phyloP scores from a whole-genome alignment of 345 rosid species.

The Moricandia moricandioides region DNA sequence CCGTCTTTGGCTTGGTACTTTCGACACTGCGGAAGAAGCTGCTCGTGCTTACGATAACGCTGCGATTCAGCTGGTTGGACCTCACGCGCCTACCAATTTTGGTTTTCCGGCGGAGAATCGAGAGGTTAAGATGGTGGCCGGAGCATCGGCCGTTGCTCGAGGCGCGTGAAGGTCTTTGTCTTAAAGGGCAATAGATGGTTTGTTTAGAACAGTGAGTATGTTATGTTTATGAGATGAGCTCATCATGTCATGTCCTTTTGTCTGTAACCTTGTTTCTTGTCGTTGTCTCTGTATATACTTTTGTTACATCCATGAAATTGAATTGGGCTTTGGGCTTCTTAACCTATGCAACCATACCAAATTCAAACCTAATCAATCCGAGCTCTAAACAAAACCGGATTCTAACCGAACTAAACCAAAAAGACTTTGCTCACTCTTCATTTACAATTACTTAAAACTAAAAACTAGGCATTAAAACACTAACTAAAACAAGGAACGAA shows the following conservation, averaged over 20 bases:
- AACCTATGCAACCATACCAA: background rate
- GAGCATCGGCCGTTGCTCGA: background rate
- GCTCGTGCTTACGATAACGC: background rate
- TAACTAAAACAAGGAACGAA: background rate
- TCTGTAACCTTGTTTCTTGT: background rate
- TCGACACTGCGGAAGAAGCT: background rate
- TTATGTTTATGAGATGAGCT: background rate
- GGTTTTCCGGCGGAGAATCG: background rate
- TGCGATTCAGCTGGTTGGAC: background rate
- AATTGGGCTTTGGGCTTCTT: background rate
- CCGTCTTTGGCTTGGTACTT: background rate
- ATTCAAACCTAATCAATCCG: background rate
- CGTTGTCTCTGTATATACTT: slow-evolving; percentile 16
- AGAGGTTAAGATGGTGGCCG: background rate
- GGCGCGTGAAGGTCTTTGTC: background rate
- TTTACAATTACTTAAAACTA: no score
- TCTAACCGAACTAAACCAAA: background rate
- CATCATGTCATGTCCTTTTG: background rate
- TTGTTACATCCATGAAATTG: background rate
- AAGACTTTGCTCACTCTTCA: background rate
- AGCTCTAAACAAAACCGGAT: background rate
- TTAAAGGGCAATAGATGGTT: no score
- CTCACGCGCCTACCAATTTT: background rate
- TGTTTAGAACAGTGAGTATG: no score
- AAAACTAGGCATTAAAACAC: background rate